Evolutionary conservation across 306 rosid species (phyloP), one percentile per base, ranked within the genome.

Genomic region (Castanea sativa): DNA sequence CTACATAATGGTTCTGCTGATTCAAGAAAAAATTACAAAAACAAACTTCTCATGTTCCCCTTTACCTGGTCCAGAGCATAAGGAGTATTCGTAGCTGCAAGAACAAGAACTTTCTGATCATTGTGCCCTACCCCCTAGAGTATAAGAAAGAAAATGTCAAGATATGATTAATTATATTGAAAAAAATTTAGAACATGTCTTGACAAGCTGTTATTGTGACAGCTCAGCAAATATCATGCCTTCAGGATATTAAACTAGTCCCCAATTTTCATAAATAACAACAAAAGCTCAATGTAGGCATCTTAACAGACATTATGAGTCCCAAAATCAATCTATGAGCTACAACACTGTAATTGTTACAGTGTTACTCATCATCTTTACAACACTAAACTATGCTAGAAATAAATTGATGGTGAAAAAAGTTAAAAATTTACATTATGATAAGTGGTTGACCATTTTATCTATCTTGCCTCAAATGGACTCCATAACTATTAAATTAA

Each of bases 51-150:
- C 41, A 71, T 12, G 29, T 83, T 69, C 70, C 49, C 21, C 32
- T 82, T 87, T 85, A 90, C 99, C 98, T 96, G 99, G 79, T 96
- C 99, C 58, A 96, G 86, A 73, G 99, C 94, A 76, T 96, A 96
- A 12, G 99, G 99, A 55, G 99, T 96, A 86, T 96, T 96, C 53
- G 99, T 96, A 51, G 99, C 99, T 45, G 99, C 99, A 78, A 96
- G 99, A 87, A 96, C 98, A 14, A 96, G 99, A 88, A 96, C 99
- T 83, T 96, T 96, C 83, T 96, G 88, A 74, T 96, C 99, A 85
- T 89, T 91, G 87, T 86, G 64, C 76, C 99, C 99, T n/a, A 96
- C 96, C 81, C 98, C 98, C 98, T 94, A 88, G 76, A 65, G 64
- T 23, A 77, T 76, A 77, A 73, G 71, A 78, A 69, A 59, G 71